Evolutionary conservation across 345 rosid species (phyloP), one percentile per base, ranked within the genome.

Genomic region (Salix dunnii): DNA sequence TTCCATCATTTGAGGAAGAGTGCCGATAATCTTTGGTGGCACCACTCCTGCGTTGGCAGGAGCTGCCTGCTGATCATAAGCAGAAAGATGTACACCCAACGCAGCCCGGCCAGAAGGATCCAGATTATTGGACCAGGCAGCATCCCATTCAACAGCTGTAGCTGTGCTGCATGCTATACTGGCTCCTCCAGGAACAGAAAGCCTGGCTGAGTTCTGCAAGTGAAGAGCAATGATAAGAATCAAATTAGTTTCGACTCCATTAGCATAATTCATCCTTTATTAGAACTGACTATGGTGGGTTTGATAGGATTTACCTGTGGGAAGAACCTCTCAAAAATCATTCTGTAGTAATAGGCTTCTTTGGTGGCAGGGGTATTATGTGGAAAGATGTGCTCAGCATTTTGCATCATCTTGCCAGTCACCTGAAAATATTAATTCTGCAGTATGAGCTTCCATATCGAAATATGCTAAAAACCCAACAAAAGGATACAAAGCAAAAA

Each of bases 81-180:
- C 91, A 7, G 94, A 91, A 62, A 90, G 84, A 78, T 95, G 97
- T 51, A 95, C 97, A 68, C 97, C 99, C 4, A 88, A 62, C 16
- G 97, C 99, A 10, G 97, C 99, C 81, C 99, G 79, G 64, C 99
- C 97, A 0, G 99, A 95, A n/a, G 99, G 99, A 61, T 95, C 99
- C 5, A 95, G 92, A 71, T 95, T 95, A 61, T 84, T 88, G 13
- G 92, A 86, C 99, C 99, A 93, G 2, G 88, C 71, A 35, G 88
- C 90, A 42, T 95, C 97, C 97, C 99, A 95, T 66, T 91, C 97
- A 0, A 93, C 82, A 25, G 99, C 98, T 74, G 89, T 93, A 0
- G 94, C 97, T 0, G 99, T 91, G 88, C 97, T 91, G 82, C 98
- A 95, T 4, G 99, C 99, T 38, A 93, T 80, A 30, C 91, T 95